Evolutionary conservation across 495 filamentous ascomycete genomes (phyloP).

Genomic region (Podospora appendiculata): DNA sequence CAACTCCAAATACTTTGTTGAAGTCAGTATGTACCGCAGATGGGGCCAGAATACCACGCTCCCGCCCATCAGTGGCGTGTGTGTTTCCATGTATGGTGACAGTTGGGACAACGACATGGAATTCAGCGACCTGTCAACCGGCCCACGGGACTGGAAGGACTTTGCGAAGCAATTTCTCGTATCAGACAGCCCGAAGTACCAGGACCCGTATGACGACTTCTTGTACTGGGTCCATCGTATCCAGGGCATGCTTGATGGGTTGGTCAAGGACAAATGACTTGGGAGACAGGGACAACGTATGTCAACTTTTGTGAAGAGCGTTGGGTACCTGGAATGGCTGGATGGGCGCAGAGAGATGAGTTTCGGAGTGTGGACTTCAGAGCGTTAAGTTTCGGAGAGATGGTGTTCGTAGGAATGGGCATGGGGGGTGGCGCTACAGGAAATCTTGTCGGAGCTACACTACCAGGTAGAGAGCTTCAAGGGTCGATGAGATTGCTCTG

Average conservation of each 20-base stretch:
- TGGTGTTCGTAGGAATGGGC: too few relatives aligned
- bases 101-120: conserved; percentile 16
- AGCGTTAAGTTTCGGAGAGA: too few relatives aligned
- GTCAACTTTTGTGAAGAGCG: too few relatives aligned
- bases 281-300: too few relatives aligned
- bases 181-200: background rate
- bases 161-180: conserved; percentile 9
- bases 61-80: background rate
- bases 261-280: background rate
- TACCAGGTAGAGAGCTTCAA: too few relatives aligned
- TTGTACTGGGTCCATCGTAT: conserved; percentile 2
- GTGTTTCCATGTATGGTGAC: conserved; percentile 2
- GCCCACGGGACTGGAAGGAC: conserved; percentile 9
- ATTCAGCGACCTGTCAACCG: background rate
- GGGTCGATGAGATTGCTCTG: too few relatives aligned
- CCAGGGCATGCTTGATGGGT: background rate
- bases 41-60: background rate
- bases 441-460: too few relatives aligned
- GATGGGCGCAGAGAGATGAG: too few relatives aligned
- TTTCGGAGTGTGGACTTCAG: too few relatives aligned
- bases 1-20: conserved; percentile 7
- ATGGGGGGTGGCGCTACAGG: too few relatives aligned
- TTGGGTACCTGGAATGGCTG: too few relatives aligned
- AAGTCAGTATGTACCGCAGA: conserved; percentile 8
- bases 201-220: conserved; percentile 7